Conservation (phyloP, 768 basidiomycete genomes). For the Trichaptum fuscoviolaceum region DNA sequence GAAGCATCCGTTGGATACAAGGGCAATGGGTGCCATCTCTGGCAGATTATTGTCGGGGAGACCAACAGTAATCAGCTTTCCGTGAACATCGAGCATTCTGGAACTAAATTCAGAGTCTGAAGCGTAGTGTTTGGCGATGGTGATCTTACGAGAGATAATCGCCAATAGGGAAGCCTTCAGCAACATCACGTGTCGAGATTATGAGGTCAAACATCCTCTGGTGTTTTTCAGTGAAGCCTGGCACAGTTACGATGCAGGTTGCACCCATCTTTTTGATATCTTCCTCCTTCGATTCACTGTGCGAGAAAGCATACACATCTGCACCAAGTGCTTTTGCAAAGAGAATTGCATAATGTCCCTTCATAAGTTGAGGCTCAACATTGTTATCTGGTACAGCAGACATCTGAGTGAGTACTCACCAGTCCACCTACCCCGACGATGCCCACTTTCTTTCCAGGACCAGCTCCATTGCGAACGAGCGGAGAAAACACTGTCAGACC, state of each 20-base stretch:
- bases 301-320: constrained; percentile 54
- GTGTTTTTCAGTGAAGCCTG: constrained; percentile 32
- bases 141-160: neutral
- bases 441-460: constrained; percentile 61
- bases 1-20: constrained; percentile 21
- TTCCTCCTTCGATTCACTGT: constrained; percentile 44
- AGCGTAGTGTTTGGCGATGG: constrained; percentile 22
- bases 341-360: constrained; percentile 32
- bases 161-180: constrained; percentile 12
- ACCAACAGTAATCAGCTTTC: constrained; percentile 53
- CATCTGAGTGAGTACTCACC: neutral
- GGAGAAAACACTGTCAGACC: constrained; percentile 64
- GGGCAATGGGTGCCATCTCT: constrained; percentile 30
- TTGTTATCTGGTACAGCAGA: neutral
- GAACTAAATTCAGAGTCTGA: constrained; percentile 29
- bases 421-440: constrained; percentile 63
- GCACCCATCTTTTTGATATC: constrained; percentile 59
- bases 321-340: constrained; percentile 53
- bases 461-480: constrained; percentile 45
- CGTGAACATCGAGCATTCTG: constrained; percentile 45
- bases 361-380: neutral
- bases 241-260: constrained; percentile 40
- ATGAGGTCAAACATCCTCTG: constrained; percentile 46
- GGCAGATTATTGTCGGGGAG: constrained; percentile 46
- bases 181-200: constrained; percentile 27